Evolutionary conservation across 2,329 filamentous ascomycete species (phyloP).

Genomic region (Aureobasidium sp.): DNA sequence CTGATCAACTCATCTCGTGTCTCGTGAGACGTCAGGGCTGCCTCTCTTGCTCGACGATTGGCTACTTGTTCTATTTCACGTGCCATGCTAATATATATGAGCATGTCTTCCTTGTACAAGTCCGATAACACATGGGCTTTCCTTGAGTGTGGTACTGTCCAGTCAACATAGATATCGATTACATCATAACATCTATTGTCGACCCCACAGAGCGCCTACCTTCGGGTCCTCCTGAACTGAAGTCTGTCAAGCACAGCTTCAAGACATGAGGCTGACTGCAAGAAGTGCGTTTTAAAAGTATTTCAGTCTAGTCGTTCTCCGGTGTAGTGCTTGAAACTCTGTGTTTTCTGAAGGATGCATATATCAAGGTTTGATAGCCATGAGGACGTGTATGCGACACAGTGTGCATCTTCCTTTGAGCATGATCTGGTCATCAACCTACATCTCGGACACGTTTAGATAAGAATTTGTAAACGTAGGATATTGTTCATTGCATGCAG

Average conservation of each 20-base stretch:
- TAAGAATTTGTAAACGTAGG: not conserved
- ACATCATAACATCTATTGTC: not conserved
- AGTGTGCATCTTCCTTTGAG: too few species aligned
- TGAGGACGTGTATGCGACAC: too few species aligned
- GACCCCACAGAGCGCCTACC: not conserved
- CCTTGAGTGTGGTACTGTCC: not conserved
- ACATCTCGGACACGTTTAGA: not conserved
- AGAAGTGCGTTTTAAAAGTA: too few species aligned
- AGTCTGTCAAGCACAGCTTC: not conserved
- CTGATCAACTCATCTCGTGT: not conserved
- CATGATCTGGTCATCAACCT: not conserved
- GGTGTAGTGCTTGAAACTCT: too few species aligned
- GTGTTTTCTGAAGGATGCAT: too few species aligned
- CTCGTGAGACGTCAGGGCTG: not conserved
- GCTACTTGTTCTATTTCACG: not conserved
- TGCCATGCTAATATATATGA: not conserved
- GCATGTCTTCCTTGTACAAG: not conserved
- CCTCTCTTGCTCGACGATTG: not conserved
- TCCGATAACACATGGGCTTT: not conserved
- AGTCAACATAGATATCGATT: not conserved
- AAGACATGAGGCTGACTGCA: too few species aligned
- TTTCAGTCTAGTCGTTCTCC: too few species aligned
- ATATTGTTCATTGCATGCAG: not conserved
- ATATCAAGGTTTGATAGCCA: too few species aligned
- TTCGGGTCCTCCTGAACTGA: not conserved